A percentile compares a stretch with the other conserved stretches of the same genome.
These are phyloP conservation scores for Scheffersomyces segobiensis DNA, from an alignment of 1,139 yeast genomes.

Conservation along the genomic window DNA sequence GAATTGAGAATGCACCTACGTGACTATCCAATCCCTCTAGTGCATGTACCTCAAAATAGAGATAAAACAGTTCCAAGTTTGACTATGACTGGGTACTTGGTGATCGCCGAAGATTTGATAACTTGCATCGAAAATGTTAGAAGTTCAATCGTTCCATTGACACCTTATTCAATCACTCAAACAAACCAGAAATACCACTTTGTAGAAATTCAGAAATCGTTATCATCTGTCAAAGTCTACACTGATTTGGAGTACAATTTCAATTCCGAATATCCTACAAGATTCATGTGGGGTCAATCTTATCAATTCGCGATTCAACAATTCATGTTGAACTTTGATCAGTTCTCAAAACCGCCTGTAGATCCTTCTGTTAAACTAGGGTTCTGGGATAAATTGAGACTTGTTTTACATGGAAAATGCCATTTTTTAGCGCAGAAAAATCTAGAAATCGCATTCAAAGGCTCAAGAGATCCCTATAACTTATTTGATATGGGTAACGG, in stretches of 20 bases:
- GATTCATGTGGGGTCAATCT: slow-evolving; percentile 85
- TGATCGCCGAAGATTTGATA: slow-evolving; percentile 48
- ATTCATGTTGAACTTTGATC: slow-evolving; percentile 75
- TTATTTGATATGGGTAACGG: slow-evolving; percentile 41
- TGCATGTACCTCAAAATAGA: slow-evolving; percentile 34
- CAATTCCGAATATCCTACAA: slow-evolving; percentile 58
- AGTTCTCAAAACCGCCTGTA: slow-evolving; percentile 79
- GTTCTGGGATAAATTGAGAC: slow-evolving; percentile 58
- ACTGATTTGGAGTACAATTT: slow-evolving; percentile 60
- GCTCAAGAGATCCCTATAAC: slow-evolving; percentile 48
- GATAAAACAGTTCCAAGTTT: slow-evolving; percentile 23
- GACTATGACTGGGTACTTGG: slow-evolving; percentile 47
- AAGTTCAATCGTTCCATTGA: slow-evolving; percentile 62
- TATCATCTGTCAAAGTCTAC: slow-evolving; percentile 73
- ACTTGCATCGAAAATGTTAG: slow-evolving; percentile 51
- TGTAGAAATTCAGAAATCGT: slow-evolving; percentile 70
- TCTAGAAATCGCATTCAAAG: slow-evolving; percentile 55
- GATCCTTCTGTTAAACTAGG: slow-evolving; percentile 60
- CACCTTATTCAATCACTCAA: slow-evolving; percentile 32
- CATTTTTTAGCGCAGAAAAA: slow-evolving; percentile 35
- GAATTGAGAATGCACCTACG: slow-evolving; percentile 59
- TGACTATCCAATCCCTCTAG: slow-evolving; percentile 68
- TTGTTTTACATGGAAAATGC: slow-evolving; percentile 50
- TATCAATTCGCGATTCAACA: slow-evolving; percentile 85
- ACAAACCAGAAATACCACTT: slow-evolving; percentile 46